Evolutionary conservation across 1,284 basidiomycete genomes (phyloP).

Genomic region (Inonotus hispidus): DNA sequence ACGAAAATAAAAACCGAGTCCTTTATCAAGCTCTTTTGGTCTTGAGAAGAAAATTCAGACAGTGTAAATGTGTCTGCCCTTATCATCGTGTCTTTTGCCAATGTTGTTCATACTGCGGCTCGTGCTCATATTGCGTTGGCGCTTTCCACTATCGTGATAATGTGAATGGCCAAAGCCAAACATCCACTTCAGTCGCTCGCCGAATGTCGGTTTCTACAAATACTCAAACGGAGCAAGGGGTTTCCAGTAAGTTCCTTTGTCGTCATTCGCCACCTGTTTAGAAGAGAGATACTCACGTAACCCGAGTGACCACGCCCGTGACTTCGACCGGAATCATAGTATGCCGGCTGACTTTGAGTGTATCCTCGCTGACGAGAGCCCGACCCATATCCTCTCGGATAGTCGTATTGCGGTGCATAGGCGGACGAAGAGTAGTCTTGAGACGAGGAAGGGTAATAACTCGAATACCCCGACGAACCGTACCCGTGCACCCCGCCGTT

Average conservation of each 20-base stretch:
- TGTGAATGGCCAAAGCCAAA: slow-evolving; percentile 11
- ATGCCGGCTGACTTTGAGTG: neutral
- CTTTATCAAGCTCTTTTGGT: neutral
- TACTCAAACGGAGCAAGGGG: neutral
- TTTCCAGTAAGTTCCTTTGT: neutral
- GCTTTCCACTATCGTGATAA: slow-evolving; percentile 14
- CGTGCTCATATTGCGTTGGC: neutral
- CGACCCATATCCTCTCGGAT: neutral
- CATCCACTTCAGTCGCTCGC: slow-evolving; percentile 16
- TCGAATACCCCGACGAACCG: slow-evolving; percentile 1
- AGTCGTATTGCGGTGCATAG: neutral
- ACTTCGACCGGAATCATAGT: neutral
- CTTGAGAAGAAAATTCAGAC: slow-evolving; percentile 1
- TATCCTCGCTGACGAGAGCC: neutral
- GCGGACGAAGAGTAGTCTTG: neutral
- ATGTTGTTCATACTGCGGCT: slow-evolving; percentile 3
- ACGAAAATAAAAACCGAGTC: neutral
- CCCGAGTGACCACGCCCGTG: neutral
- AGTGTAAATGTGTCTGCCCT: slow-evolving; percentile 18
- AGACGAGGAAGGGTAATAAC: slow-evolving; percentile 9
- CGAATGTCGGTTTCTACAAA: slow-evolving; percentile 14
- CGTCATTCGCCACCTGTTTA: neutral
- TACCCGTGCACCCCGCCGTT: neutral
- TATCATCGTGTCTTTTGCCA: slow-evolving; percentile 13
- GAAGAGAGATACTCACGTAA: neutral